A percentile compares a stretch with the other conserved stretches of the same genome.
Conservation (phyloP, 2,329 filamentous ascomycete species). For the Microsporum ferrugineum region DNA sequence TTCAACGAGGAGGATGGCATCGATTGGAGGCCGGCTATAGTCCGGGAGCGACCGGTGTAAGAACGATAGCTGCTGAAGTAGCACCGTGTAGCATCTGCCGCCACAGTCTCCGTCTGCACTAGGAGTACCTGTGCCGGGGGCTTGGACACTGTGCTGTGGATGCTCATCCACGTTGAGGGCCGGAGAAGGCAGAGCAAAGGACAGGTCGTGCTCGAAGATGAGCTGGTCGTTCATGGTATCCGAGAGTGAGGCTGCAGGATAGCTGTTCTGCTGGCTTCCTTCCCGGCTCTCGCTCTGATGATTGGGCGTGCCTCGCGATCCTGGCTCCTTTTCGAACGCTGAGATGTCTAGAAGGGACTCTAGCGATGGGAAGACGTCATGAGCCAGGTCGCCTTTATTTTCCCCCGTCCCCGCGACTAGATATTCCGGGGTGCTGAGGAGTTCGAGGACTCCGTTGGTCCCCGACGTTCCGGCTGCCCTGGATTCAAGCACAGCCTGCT, state of each 20-base stretch:
- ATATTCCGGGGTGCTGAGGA: neutral
- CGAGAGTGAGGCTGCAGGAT: neutral
- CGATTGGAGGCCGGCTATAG: neutral
- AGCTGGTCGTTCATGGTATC: neutral
- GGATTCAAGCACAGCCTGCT: neutral
- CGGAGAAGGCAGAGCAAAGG: neutral
- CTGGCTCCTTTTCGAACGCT: neutral
- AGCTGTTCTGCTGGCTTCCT: neutral
- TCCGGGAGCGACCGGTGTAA: neutral
- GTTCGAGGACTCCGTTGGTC: neutral
- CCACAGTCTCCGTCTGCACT: neutral
- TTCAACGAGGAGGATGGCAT: neutral
- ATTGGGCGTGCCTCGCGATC: neutral
- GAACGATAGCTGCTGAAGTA: slow-evolving; percentile 1
- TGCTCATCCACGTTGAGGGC: neutral
- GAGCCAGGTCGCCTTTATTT: neutral
- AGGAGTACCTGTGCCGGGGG: neutral
- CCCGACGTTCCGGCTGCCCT: neutral
- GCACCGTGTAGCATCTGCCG: neutral
- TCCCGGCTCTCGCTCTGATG: neutral
- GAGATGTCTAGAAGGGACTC: neutral
- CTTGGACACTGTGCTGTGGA: neutral
- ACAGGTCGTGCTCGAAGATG: neutral
- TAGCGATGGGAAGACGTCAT: neutral
- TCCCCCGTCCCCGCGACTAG: neutral